Base-by-base conservation (phyloP, 208 protist genomes). In the Wallacemonas rigidus region DNA sequence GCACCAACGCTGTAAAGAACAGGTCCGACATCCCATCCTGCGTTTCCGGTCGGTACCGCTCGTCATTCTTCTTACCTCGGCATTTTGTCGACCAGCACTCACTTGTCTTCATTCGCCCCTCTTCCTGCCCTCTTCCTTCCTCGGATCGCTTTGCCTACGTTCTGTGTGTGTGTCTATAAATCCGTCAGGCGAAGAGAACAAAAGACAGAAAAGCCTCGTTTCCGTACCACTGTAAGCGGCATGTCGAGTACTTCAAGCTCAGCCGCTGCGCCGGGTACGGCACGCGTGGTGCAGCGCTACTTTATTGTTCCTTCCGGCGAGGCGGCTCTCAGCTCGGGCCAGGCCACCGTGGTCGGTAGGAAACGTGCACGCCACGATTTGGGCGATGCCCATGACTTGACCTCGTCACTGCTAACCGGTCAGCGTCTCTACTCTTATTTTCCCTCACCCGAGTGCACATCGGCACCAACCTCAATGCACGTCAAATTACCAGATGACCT, bases 351-450 rank as follows among this genome's bases (percentile, higher is more conserved):
- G 15, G 9, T 35, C 6, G 11, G 15, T 58, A 7, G 3, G 41
- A 51, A 44, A 17, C 40, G 40, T 45, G 41, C 39, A 17, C 12
- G 11, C 7, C 12, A 11, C 14, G 60, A 65, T 17, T 35, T 15
- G 12, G 60, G 60, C 43, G 60, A n/a, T 3, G 12, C 38, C 8
- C n/a, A 45, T n/a, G 60, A 65, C 43, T 1, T 65, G 9, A 7
- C 15, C 5, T 9, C 41, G 11, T 45, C 60, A 5, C 41, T 45
- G 7, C 36, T 45, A 6, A 8, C 6, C 7, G 41, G n/a, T n/a
- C 40, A 65, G 5, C 78, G 78, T 11, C 70, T 82, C 40, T 79
- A 77, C 69, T 53, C 60, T 3, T 81, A 81, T 47, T 12, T 74
- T 2, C 75, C 80, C 3, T 76, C 72, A 14, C 63, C 58, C 2